Percentiles rank a stretch among this genome's conserved stretches.
Conservation (phyloP, 176 grass and related monocot genomes). For the Elaeis guineensis region DNA sequence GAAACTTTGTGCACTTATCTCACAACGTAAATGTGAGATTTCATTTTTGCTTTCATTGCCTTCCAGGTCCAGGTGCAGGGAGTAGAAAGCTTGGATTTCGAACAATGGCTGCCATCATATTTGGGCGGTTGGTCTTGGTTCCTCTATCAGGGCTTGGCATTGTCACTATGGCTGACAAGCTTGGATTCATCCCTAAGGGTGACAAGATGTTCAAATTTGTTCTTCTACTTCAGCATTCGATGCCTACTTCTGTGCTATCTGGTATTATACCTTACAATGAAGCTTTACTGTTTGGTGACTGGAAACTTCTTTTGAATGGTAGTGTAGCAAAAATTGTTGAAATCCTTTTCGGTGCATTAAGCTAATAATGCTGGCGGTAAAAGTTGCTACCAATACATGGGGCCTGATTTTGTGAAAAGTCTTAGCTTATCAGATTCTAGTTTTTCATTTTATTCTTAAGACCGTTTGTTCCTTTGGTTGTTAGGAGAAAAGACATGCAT, state of each 20-base stretch:
- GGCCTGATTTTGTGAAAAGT: too few relatives aligned
- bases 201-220: constrained; percentile 99
- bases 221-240: constrained; percentile 82
- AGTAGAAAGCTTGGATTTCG: constrained; percentile 81
- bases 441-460: too few relatives aligned
- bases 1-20: too few relatives aligned
- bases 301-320: not conserved
- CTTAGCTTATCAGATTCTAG: too few relatives aligned
- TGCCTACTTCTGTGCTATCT: constrained; percentile 98
- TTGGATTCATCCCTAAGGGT: constrained; percentile 70
- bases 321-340: too few relatives aligned
- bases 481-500: too few relatives aligned
- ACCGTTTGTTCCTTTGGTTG: too few relatives aligned
- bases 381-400: too few relatives aligned
- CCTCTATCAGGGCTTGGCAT: constrained; percentile 81
- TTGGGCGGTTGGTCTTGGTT: constrained; percentile 70
- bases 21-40: too few relatives aligned
- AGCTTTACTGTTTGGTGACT: not conserved
- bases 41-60: constrained; percentile 10
- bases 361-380: too few relatives aligned
- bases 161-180: constrained; percentile 66
- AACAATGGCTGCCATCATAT: constrained; percentile 80
- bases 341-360: too few relatives aligned
- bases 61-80: constrained; percentile 89
- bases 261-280: constrained; percentile 33